phyloP scores from a whole-genome alignment of 1,139 yeast genomes.

The Meyerozyma carpophila region DNA sequence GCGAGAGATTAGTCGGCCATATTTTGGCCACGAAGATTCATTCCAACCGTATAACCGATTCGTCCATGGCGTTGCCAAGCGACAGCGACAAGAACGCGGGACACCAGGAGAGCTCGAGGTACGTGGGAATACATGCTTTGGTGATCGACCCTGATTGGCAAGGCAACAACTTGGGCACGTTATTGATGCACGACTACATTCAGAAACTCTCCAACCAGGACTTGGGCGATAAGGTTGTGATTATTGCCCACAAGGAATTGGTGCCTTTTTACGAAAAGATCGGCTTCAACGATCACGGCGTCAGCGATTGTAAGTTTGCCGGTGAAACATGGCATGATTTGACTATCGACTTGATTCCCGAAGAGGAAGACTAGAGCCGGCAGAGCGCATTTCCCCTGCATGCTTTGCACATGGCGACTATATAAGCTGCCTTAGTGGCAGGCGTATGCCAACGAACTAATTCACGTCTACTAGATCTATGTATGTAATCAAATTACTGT shows the following conservation, averaged over 20 bases:
- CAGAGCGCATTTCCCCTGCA: not conserved
- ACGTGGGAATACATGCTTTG: slow-evolving; percentile 78
- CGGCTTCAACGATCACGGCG: slow-evolving; percentile 68
- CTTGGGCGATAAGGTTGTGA: slow-evolving; percentile 71
- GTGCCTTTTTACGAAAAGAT: slow-evolving; percentile 73
- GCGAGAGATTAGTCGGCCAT: slow-evolving; percentile 77
- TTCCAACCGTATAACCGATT: slow-evolving; percentile 49
- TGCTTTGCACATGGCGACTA: not conserved
- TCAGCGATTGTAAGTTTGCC: slow-evolving; percentile 54
- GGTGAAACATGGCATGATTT: slow-evolving; percentile 64
- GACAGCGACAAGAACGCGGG: slow-evolving; percentile 42
- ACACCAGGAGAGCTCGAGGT: slow-evolving; percentile 69
- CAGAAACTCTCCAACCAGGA: slow-evolving; percentile 87
- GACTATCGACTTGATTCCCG: slow-evolving; percentile 56
- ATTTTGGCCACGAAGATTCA: slow-evolving; percentile 75
- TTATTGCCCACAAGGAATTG: slow-evolving; percentile 67
- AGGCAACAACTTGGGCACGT: slow-evolving; percentile 76
- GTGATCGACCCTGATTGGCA: slow-evolving; percentile 77
- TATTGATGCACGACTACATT: slow-evolving; percentile 80
- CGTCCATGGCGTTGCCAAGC: slow-evolving; percentile 61
- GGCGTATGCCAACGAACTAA: not conserved
- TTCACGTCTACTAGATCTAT: not conserved
- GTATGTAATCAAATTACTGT: not conserved
- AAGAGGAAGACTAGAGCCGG: slow-evolving; percentile 33
- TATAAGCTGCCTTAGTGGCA: too few species aligned